Base-by-base conservation (phyloP, 768 basidiomycete genomes). In the Boletus sp. region DNA sequence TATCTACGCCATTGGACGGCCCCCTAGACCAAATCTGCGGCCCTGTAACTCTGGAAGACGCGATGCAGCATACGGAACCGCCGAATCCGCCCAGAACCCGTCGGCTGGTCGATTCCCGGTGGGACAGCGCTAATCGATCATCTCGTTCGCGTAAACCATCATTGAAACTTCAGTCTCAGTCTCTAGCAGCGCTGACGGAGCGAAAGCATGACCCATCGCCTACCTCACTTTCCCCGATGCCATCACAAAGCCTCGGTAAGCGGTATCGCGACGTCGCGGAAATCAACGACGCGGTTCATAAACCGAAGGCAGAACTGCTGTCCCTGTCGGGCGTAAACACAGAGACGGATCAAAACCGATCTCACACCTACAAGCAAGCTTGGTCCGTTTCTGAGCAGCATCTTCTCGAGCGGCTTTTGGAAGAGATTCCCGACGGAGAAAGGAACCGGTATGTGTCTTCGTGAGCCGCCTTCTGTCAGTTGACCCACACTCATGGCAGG, bases 331-430 rank as follows among this genome's bases (percentile, higher is more conserved):
- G 56, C 50, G 63, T 60, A 29, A 64, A 62, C 55, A 48, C 64
- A 54, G 65, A 67, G 37, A 50, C 46, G 14, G 67, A 64, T 20
- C 80, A 58, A 24, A 45, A 30, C 40, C 61, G 59, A 53, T 58
- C 64, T 5, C 87, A 90, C 60, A 92, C 90, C n/a, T 92, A 89
- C 74, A 92, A 92, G 67, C 85, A 87, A 57, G 80, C 86, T 1
- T 93, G 90, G 91, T 82, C 85, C 2, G 76, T 84, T 20, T 82
- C 80, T 0, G 90, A 92, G 65, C 91, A 92, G 61, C 86, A 89
- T 61, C 73, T 89, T 15, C 79, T 92, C 1, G 91, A 92, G 66
- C 80, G 83, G 29, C 72, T 91, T 45, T 68, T 92, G 51, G 85
- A 87, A 50, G 81, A 90, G 69, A 87, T 90, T 46, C 91, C 91